Percentiles rank a stretch among this genome's conserved stretches.
Evolutionary conservation across 1,139 yeast species (phyloP).

Genomic region (Lipomyces yarrowii): DNA sequence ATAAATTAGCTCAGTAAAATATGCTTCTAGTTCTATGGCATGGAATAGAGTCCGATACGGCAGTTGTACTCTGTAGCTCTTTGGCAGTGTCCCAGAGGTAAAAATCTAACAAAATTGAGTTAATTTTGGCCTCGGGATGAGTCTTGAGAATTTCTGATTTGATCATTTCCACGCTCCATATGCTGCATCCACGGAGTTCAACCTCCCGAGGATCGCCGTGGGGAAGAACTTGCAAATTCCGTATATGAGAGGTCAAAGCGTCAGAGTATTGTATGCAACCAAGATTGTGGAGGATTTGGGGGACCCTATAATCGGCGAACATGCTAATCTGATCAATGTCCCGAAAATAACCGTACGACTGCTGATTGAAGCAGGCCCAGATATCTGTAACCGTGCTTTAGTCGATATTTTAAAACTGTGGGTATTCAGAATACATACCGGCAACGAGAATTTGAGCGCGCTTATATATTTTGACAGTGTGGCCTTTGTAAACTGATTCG

Average conservation of each 20-base stretch:
- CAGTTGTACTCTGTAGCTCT: constrained; percentile 39
- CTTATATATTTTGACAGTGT: constrained; percentile 42
- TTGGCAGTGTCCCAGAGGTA: constrained; percentile 52
- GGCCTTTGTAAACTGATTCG: constrained; percentile 38
- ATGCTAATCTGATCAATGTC: constrained; percentile 49
- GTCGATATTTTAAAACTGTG: not conserved
- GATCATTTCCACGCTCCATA: constrained; percentile 48
- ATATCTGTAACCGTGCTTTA: constrained; percentile 39
- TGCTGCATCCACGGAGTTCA: constrained; percentile 48
- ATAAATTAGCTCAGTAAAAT: constrained; percentile 38
- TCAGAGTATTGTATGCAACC: constrained; percentile 45
- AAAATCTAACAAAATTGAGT: constrained; percentile 48
- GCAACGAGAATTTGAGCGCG: constrained; percentile 48
- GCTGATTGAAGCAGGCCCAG: constrained; percentile 50
- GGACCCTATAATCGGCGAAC: constrained; percentile 53
- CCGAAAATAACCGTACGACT: constrained; percentile 42
- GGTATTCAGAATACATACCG: constrained; percentile 3
- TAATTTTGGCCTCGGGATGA: constrained; percentile 37
- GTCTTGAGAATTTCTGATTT: constrained; percentile 35
- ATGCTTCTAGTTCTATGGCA: constrained; percentile 47
- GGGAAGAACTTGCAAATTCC: constrained; percentile 33
- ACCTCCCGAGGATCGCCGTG: constrained; percentile 44
- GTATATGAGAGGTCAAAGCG: constrained; percentile 36
- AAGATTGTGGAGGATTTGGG: constrained; percentile 46
- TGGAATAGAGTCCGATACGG: constrained; percentile 37